Evolutionary conservation across 225 moss, liverwort and hornwort genomes (phyloP), one percentile per base, ranked within the genome.

Genomic region (Marchantia paleacea): DNA sequence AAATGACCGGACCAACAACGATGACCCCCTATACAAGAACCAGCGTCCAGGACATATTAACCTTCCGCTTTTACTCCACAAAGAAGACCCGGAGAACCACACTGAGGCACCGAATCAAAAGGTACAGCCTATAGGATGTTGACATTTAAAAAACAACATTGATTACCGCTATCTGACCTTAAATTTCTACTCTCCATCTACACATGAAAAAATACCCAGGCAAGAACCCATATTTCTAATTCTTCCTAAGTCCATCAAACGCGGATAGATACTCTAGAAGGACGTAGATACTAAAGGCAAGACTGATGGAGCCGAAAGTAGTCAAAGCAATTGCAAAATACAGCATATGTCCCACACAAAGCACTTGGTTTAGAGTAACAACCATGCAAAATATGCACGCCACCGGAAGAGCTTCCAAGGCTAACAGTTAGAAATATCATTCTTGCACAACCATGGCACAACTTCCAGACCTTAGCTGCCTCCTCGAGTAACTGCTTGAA

Each of bases 401-500:
- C 65, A 78, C 31, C n/a, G 52, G 20, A 60, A 75, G 22, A 53
- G 51, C 66, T 61, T 78, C 51, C 51, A 25, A 66, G 78, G 25
- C 10, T 7, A 78, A 66, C 0, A 22, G 24, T 0, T 50, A n/a
- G 52, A 65, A 1, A 12, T 26, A 52, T 52, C n/a, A n/a, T 24
- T 57, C 25, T 55, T 75, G 75, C 58, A 76, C 55, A 26, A 76
- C 22, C 50, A 78, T 51, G 49, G 24, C 69, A 81, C 62, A 79
- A 80, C 80, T 66, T 80, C 76, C 87, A 81, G 82, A 95, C 95
- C 95, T 95, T 91, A 72, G 85, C 80, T 76, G 91, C 93, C 84
- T 91, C 95, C 71, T 93, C 95, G 83, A 95, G 76, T 72, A 95
- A 89, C 75, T 88, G 89, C 84, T 89, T 95, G 83, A 95, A 95